Evolutionary conservation across 768 basidiomycete genomes (phyloP).

Genomic region (Pisolithus microcarpus): DNA sequence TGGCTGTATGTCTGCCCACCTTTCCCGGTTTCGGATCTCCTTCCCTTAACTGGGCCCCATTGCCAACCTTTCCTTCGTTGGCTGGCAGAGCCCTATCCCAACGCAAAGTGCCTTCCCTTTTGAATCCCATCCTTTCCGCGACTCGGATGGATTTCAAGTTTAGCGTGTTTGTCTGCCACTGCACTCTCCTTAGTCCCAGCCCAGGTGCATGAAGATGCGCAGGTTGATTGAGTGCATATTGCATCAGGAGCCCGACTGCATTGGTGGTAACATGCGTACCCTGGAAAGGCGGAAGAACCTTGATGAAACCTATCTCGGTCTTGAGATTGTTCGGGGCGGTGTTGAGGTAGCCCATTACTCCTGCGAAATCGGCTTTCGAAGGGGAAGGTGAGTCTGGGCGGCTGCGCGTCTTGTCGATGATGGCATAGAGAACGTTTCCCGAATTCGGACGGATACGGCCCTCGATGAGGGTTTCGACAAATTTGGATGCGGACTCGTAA

Average conservation of each 20-base stretch:
- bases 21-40: conserved; percentile 18
- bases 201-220: conserved; percentile 25
- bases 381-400: background rate
- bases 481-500: conserved; percentile 31
- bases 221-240: conserved; percentile 38
- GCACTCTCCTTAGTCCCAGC: conserved; percentile 53
- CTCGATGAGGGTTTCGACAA: conserved; percentile 30
- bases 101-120: conserved; percentile 41
- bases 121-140: conserved; percentile 57
- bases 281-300: conserved; percentile 53
- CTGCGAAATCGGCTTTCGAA: conserved; percentile 34
- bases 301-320: conserved; percentile 49
- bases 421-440: conserved; percentile 37
- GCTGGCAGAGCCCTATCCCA: conserved; percentile 48
- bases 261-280: conserved; percentile 57
- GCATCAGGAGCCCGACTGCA: conserved; percentile 43
- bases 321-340: conserved; percentile 34
- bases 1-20: conserved; percentile 31
- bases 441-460: conserved; percentile 30
- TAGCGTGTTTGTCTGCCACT: conserved; percentile 48
- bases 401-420: conserved; percentile 43
- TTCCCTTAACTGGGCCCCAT: conserved; percentile 27
- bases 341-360: conserved; percentile 45
- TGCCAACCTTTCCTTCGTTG: conserved; percentile 31
- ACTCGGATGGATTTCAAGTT: conserved; percentile 44